Base-by-base conservation (phyloP, 192 early-diverging fungal species). In the Backusella australiensis region DNA sequence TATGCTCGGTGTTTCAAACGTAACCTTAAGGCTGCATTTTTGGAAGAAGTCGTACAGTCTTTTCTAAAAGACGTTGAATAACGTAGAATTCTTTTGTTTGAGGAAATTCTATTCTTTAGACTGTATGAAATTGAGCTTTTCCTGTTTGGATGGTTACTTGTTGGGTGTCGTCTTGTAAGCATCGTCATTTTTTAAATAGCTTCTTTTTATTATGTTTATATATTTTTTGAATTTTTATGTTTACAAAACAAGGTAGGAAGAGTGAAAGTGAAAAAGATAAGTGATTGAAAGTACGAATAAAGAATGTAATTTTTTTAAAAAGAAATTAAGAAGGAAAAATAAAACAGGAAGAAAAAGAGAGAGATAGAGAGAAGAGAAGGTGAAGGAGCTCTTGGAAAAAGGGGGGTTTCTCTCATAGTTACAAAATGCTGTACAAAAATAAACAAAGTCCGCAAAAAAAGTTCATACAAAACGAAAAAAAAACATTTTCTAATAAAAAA, bases 1-100 rank as follows among this genome's bases (percentile, higher is more conserved):
- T 23, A 59, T 29, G 53, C n/a, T 59, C 53, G 53, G 53, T 59
- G 53, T 59, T 59, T 59, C 53, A 59, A 59, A 59, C 53, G 21
- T 59, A 59, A 26, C 53, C 53, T 59, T 12, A 59, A 59, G 23
- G 53, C 23, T 59, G 53, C 53, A 59, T 59, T 59, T 59, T 21
- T 26, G n/a, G n/a, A 23, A 23, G 23, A 59, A 59, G 53, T 23
- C n/a, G n/a, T 59, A 26, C 23, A 59, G 21, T 59, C 23, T 59
- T 59, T 59, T 59, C 53, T 59, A 23, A 59, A 59, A 59, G 53
- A 59, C 15, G 53, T 59, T 21, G 53, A 1, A 4, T 59, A 59
- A 59, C 53, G 53, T 8, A 59, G 21, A 23, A 59, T 59, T 23
- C 21, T 59, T 23, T 59, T 59, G 9, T 26, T 59, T 23, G 53